Evolutionary conservation across 2,329 filamentous ascomycete genomes (phyloP).

Genomic region (Alternaria tenuissima): DNA sequence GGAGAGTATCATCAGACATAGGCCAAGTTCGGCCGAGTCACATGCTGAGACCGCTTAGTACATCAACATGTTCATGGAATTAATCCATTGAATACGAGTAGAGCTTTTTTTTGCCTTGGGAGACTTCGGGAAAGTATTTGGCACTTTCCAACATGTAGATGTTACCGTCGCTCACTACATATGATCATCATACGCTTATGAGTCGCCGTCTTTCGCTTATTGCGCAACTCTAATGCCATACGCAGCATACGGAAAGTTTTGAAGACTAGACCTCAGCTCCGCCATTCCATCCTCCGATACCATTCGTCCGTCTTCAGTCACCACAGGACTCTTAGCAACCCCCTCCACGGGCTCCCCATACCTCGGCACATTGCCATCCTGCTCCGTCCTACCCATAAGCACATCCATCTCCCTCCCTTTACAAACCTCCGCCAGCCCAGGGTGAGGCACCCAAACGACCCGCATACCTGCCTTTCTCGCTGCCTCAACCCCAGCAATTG

Average conservation of each 20-base stretch:
- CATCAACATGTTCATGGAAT: background rate
- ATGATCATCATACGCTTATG: too few relatives aligned
- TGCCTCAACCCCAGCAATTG: constrained; percentile 10
- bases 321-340: background rate
- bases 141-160: too few relatives aligned
- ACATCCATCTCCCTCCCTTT: constrained; percentile 14
- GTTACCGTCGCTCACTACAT: background rate
- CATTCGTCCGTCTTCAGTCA: background rate
- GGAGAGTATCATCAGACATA: background rate
- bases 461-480: constrained; percentile 8
- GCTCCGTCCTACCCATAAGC: constrained; percentile 13
- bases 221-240: constrained; percentile 5
- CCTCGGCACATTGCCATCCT: background rate
- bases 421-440: constrained; percentile 7
- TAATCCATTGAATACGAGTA: background rate
- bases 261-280: constrained; percentile 4
- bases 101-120: background rate
- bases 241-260: constrained; percentile 5
- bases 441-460: constrained; percentile 12
- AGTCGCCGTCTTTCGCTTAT: background rate
- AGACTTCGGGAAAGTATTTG: too few relatives aligned
- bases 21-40: background rate
- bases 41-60: background rate
- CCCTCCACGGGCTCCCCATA: background rate
- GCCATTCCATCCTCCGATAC: constrained; percentile 6